A percentile compares a stretch with the other conserved stretches of the same genome.
Conservation (phyloP, 345 rosid genomes). For the Arabidopsis thaliana region DNA sequence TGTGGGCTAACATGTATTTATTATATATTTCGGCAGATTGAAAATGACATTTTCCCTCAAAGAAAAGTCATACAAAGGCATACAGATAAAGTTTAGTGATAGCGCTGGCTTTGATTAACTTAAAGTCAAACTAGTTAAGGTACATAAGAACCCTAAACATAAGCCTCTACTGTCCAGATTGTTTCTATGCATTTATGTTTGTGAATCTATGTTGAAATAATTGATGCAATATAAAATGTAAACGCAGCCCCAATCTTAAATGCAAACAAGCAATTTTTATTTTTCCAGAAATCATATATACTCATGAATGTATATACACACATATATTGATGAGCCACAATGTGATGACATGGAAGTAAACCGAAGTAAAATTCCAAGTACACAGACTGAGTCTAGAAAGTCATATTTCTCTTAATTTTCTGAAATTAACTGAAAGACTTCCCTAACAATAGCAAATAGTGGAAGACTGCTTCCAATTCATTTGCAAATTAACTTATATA, state of each 20-base stretch:
- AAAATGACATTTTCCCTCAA: conserved; percentile 3
- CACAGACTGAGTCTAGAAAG: neutral
- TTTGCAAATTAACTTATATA: neutral
- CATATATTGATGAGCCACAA: neutral
- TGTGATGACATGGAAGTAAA: neutral
- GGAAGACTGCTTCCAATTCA: neutral
- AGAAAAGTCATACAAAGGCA: neutral
- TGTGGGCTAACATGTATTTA: conserved; percentile 14
- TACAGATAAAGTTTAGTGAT: neutral
- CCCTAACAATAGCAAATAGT: neutral
- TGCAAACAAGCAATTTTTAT: neutral
- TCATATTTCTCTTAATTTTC: neutral
- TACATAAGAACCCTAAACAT: conserved; percentile 17
- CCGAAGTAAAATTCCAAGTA: neutral
- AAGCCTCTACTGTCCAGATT: neutral
- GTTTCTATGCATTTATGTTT: neutral
- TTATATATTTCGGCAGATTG: neutral
- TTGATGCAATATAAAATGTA: neutral
- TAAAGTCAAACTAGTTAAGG: neutral
- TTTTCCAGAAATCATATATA: neutral
- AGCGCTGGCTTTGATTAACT: conserved; percentile 1
- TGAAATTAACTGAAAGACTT: neutral
- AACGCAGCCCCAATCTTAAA: neutral
- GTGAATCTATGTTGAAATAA: neutral
- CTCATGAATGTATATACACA: neutral